Conservation (phyloP, 768 basidiomycete species). For the Coprinopsis marcescibilis region DNA sequence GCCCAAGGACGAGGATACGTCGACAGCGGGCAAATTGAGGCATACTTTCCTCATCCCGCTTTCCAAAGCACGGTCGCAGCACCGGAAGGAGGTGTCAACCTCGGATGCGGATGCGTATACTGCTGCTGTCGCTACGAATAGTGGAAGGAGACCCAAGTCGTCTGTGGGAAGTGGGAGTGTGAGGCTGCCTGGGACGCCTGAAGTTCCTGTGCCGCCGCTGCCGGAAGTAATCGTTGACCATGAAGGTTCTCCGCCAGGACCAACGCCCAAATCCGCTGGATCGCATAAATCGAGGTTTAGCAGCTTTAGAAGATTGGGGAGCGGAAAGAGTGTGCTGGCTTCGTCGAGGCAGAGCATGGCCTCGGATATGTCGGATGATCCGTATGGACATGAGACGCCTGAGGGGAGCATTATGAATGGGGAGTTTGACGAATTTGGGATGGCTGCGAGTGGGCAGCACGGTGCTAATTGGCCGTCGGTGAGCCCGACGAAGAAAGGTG, state of each 20-base stretch:
- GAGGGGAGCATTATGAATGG: constrained; percentile 33
- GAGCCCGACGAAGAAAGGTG: constrained; percentile 44
- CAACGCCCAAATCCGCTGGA: constrained; percentile 43
- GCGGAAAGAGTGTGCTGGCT: constrained; percentile 30
- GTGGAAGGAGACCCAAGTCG: background rate
- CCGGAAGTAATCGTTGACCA: background rate
- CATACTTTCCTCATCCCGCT: constrained; percentile 31
- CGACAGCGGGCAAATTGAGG: constrained; percentile 20
- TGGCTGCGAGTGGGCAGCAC: constrained; percentile 10
- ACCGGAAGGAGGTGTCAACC: constrained; percentile 20
- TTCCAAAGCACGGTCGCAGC: constrained; percentile 20
- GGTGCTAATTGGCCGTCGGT: constrained; percentile 39
- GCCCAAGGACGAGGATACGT: constrained; percentile 21
- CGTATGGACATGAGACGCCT: constrained; percentile 60
- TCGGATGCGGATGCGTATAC: constrained; percentile 10
- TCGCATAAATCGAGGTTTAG: constrained; percentile 39
- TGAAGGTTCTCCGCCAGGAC: background rate
- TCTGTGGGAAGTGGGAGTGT: no score
- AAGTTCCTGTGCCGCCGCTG: background rate
- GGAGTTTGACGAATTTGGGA: constrained; percentile 27
- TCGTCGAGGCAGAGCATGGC: constrained; percentile 33
- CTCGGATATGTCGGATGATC: constrained; percentile 51
- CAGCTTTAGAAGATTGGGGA: constrained; percentile 42
- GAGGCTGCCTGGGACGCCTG: no score
- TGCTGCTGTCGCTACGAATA: background rate